Evolutionary conservation across 208 protist species (phyloP), one percentile per base, ranked within the genome.

Genomic region (Strigomonas oncopelti): DNA sequence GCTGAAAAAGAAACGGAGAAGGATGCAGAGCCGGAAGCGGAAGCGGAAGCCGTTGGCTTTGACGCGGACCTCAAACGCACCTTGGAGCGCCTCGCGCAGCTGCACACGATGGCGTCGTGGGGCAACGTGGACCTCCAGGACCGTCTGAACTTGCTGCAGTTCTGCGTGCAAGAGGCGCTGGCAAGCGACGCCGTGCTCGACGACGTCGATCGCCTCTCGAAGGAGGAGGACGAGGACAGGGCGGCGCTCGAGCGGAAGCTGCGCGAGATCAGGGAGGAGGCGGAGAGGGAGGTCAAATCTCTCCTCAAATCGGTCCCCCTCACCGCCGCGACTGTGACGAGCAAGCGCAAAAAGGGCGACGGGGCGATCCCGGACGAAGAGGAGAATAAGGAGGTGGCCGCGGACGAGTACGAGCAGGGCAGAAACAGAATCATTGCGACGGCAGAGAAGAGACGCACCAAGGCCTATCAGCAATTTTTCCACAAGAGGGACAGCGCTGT

Each of bases 111-210:
- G 45, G 85, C 87, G 5, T 79, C 87, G 25, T 96, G 90, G 88
- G 85, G 85, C 18, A 96, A 96, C 75, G 27, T 93, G n/a, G 78
- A 85, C 27, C 61, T 89, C 32, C 32, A 60, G 0, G 84, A 96
- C 71, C 87, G 90, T 0, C 73, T 96, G 13, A 88, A 86, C 65
- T 69, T 96, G 18, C 79, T 96, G 0, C 74, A 85, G 59, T 93
- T 85, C 66, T 81, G 81, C 51, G 78, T 96, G 62, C 69, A 74
- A 16, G 84, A 92, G 77, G 78, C 75, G 3, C 72, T 96, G 16
- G 54, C 32, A 27, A 84, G 79, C 63, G 75, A 84, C 14, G 65
- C 24, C 28, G 80, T 85, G 13, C 78, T 75, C 32, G 78, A 75
- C 7, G 85, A 87, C 42, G 81, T 84, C 5, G 90, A 92, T 22